phyloP scores from a whole-genome alignment of 2,329 filamentous ascomycete genomes.

The Phyllosticta ampelicida region DNA sequence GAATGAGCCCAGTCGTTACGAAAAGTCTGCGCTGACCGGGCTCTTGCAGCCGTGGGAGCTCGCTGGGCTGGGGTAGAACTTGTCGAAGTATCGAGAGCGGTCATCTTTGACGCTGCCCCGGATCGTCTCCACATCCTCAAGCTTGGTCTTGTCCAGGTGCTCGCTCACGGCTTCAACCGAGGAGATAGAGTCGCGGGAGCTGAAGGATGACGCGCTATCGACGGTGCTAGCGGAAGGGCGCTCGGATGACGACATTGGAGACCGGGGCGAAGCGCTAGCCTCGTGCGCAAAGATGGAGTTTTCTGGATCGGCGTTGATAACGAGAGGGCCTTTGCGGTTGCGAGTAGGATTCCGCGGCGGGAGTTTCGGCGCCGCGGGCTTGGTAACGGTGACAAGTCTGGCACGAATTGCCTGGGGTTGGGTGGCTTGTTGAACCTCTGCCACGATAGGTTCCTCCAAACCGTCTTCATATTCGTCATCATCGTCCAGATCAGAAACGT shows the following conservation, averaged over 20 bases:
- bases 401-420: slow-evolving; percentile 62
- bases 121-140: neutral
- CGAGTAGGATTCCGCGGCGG: slow-evolving; percentile 64
- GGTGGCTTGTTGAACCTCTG: slow-evolving; percentile 53
- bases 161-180: slow-evolving; percentile 20
- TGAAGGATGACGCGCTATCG: slow-evolving; percentile 23
- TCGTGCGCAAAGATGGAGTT: slow-evolving; percentile 11
- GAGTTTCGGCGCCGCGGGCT: slow-evolving; percentile 65
- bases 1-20: slow-evolving; percentile 19
- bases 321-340: slow-evolving; percentile 23
- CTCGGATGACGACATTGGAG: slow-evolving; percentile 14
- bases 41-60: neutral
- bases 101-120: slow-evolving; percentile 9
- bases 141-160: neutral
- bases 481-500: neutral
- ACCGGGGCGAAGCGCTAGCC: slow-evolving; percentile 22
- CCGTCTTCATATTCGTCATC: slow-evolving; percentile 29
- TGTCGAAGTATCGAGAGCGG: neutral
- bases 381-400: slow-evolving; percentile 74
- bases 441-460: slow-evolving; percentile 55
- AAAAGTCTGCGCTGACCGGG: slow-evolving; percentile 12
- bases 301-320: slow-evolving; percentile 15
- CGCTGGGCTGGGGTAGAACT: neutral
- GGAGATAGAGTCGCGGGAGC: slow-evolving; percentile 19
- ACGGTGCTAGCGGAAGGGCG: slow-evolving; percentile 12